A percentile compares a stretch with the other conserved stretches of the same genome.
Evolutionary conservation across 306 rosid genomes (phyloP).

Genomic region (Ceratonia siliqua): DNA sequence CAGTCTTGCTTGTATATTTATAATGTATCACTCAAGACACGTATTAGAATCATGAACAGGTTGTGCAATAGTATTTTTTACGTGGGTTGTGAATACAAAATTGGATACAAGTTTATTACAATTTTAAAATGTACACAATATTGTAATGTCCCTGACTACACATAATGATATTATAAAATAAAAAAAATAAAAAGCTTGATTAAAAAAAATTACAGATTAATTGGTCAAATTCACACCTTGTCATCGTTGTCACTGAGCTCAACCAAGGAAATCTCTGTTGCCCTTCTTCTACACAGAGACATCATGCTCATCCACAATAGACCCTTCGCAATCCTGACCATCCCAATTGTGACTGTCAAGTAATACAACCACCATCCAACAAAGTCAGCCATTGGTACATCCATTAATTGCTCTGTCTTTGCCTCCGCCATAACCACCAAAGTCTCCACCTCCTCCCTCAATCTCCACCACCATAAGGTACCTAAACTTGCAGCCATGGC

Average conservation of each 20-base stretch:
- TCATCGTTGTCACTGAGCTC: conserved; percentile 43
- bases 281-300: conserved; percentile 45
- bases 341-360: conserved; percentile 71
- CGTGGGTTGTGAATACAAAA: conserved; percentile 13
- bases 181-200: not conserved
- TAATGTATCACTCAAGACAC: not conserved
- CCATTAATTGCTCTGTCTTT: conserved; percentile 51
- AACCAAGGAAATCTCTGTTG: conserved; percentile 19
- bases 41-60: not conserved
- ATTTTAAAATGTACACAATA: conserved; percentile 12
- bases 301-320: conserved; percentile 58
- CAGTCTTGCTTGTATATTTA: not conserved
- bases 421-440: conserved; percentile 58
- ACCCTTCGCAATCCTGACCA: conserved; percentile 69
- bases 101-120: conserved; percentile 9
- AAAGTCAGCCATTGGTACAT: conserved; percentile 55
- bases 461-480: conserved; percentile 80
- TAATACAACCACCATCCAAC: conserved; percentile 85
- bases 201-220: not conserved
- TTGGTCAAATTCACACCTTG: conserved; percentile 45
- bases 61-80: conserved; percentile 2
- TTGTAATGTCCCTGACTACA: conserved; percentile 19
- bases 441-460: conserved; percentile 77
- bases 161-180: not conserved
- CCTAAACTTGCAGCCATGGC: conserved; percentile 63